These are phyloP conservation scores for Ceratobasidium sp. DNA, from an alignment of 1,284 basidiomycete species.

Conservation along the genomic window DNA sequence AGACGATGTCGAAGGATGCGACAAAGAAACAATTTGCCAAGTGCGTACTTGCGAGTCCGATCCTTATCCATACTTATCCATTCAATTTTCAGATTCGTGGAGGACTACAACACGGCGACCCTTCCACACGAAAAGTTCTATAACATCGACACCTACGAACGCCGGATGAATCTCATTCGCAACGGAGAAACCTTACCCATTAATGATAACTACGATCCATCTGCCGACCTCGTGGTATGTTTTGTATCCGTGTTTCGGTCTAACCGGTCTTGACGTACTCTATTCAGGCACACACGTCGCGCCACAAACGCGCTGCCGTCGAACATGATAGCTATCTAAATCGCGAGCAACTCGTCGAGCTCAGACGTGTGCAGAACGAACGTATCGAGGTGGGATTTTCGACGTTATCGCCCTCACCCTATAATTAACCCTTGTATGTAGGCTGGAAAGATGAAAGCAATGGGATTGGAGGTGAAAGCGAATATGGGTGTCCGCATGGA, in stretches of 20 bases:
- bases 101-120: conserved; percentile 92
- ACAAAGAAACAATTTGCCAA: conserved; percentile 84
- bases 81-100: conserved; percentile 59
- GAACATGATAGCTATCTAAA: conserved; percentile 80
- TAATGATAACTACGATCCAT: conserved; percentile 75
- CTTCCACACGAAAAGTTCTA: conserved; percentile 94
- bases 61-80: background rate
- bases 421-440: conserved; percentile 55
- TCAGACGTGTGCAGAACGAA: conserved; percentile 84
- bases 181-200: conserved; percentile 82
- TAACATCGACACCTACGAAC: conserved; percentile 83
- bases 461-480: conserved; percentile 85
- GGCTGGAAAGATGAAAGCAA: conserved; percentile 82
- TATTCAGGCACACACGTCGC: conserved; percentile 67
- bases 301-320: conserved; percentile 69
- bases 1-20: conserved; percentile 84
- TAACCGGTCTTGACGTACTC: background rate
- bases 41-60: conserved; percentile 61
- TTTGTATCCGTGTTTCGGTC: background rate
- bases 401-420: background rate
- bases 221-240: conserved; percentile 74
- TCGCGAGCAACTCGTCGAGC: conserved; percentile 80
- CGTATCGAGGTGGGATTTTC: conserved; percentile 72
- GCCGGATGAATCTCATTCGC: conserved; percentile 82
- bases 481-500: conserved; percentile 88